A percentile compares a stretch with the other conserved stretches of the same genome.
These are phyloP conservation scores for Tuber umbilicatum DNA, from an alignment of 495 filamentous ascomycete species.

Conservation along the genomic window DNA sequence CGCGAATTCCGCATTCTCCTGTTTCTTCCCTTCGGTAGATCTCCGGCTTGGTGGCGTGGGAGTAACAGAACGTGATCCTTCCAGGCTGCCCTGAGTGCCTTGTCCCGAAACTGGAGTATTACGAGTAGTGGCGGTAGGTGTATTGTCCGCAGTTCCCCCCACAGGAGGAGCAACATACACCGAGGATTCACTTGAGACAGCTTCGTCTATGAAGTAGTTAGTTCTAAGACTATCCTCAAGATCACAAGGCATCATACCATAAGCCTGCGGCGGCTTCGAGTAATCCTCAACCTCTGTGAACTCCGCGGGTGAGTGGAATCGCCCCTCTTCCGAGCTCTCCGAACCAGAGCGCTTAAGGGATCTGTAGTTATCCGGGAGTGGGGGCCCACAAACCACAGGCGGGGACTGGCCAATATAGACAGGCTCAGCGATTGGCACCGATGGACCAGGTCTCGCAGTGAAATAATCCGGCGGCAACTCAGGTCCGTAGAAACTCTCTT, in stretches of 20 bases:
- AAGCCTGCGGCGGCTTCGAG: not conserved
- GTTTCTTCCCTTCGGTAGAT: conserved; percentile 12
- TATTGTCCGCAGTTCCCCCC: not conserved
- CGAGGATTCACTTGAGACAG: not conserved
- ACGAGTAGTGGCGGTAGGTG: not conserved
- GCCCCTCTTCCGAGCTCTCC: not conserved
- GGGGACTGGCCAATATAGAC: not conserved
- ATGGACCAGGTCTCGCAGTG: not conserved
- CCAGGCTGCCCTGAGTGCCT: not conserved
- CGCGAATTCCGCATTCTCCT: conserved; percentile 20
- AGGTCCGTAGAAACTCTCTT: too few species aligned
- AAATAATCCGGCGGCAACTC: conserved; percentile 12
- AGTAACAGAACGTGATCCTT: conserved; percentile 7
- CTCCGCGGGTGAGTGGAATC: not conserved
- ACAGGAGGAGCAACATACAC: not conserved
- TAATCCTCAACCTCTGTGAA: not conserved
- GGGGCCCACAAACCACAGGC: not conserved
- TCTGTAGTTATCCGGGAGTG: not conserved
- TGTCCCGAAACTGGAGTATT: not conserved
- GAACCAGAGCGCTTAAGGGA: not conserved
- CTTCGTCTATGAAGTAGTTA: not conserved
- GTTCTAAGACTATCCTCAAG: not conserved
- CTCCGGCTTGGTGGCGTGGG: conserved; percentile 4
- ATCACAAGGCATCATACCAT: not conserved
- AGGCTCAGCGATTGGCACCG: not conserved